A percentile compares a stretch with the other conserved stretches of the same genome.
phyloP scores from a whole-genome alignment of 2,329 filamentous ascomycete genomes.

The Diaporthe citrichinensis region DNA sequence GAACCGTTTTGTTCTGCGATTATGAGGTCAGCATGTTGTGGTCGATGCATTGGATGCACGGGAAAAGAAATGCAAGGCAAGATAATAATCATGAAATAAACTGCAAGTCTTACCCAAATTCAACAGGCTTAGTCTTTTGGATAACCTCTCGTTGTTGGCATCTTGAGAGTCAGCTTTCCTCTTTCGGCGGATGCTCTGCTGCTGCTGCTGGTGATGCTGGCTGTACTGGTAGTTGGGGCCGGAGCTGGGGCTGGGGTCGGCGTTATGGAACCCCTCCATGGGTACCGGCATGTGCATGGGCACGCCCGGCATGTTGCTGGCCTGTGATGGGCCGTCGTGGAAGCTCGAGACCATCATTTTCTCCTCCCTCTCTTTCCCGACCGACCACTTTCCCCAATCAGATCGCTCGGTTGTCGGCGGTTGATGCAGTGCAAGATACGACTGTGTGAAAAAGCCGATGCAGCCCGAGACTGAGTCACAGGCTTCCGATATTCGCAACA shows the following conservation, averaged over 20 bases:
- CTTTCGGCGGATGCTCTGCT: conserved; percentile 59
- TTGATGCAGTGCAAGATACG: conserved; percentile 2
- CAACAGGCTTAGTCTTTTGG: conserved; percentile 85
- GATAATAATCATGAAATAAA: neutral
- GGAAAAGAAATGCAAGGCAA: conserved; percentile 7
- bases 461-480: conserved; percentile 33
- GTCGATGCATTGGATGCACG: neutral
- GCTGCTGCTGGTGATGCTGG: conserved; percentile 39
- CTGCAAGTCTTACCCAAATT: conserved; percentile 77
- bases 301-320: conserved; percentile 27
- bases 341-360: conserved; percentile 40
- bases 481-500: conserved; percentile 6
- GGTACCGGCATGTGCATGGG: conserved; percentile 38
- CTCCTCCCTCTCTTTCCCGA: conserved; percentile 3
- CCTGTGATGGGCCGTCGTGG: conserved; percentile 36
- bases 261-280: conserved; percentile 35
- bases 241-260: conserved; percentile 27
- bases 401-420: neutral
- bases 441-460: conserved; percentile 17
- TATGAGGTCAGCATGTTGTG: conserved; percentile 28
- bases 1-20: conserved; percentile 70
- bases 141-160: conserved; percentile 78
- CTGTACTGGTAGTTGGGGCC: conserved; percentile 2
- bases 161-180: conserved; percentile 70
- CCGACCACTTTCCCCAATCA: conserved; percentile 27